A percentile compares a stretch with the other conserved stretches of the same genome.
These are phyloP conservation scores for Arthrobotrys iridis DNA, from an alignment of 2,329 filamentous ascomycete species.

Conservation along the genomic window DNA sequence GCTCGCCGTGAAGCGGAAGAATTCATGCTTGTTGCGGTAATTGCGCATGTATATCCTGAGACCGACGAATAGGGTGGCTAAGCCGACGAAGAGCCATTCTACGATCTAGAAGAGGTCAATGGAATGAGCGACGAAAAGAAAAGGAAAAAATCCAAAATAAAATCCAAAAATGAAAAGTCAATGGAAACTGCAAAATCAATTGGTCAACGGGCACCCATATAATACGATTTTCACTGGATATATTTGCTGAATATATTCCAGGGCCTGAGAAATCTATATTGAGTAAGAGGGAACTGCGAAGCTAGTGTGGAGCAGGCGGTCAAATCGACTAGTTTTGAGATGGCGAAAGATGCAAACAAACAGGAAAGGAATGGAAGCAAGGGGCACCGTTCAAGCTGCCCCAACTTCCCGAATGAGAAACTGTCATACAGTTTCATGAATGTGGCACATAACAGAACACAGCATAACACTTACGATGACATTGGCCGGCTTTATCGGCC, in stretches of 20 bases:
- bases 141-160: background rate
- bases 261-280: background rate
- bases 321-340: too few relatives aligned
- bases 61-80: slow-evolving; percentile 21
- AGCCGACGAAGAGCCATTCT: slow-evolving; percentile 27
- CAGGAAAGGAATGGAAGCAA: background rate
- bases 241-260: background rate
- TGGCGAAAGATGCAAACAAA: background rate
- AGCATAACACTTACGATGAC: slow-evolving; percentile 14
- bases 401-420: background rate
- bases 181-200: background rate
- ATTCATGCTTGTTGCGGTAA: background rate
- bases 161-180: background rate
- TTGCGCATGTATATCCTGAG: slow-evolving; percentile 34
- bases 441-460: background rate
- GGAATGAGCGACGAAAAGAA: background rate
- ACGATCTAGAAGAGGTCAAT: slow-evolving; percentile 13
- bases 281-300: too few relatives aligned
- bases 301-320: too few relatives aligned
- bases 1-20: background rate
- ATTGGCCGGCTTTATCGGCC: slow-evolving; percentile 14
- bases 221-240: too few relatives aligned
- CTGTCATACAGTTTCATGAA: background rate
- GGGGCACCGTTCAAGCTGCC: background rate
- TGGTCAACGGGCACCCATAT: too few relatives aligned